Conservation (phyloP, 2,329 filamentous ascomycete species). For the Chaetomiaceae sp. region DNA sequence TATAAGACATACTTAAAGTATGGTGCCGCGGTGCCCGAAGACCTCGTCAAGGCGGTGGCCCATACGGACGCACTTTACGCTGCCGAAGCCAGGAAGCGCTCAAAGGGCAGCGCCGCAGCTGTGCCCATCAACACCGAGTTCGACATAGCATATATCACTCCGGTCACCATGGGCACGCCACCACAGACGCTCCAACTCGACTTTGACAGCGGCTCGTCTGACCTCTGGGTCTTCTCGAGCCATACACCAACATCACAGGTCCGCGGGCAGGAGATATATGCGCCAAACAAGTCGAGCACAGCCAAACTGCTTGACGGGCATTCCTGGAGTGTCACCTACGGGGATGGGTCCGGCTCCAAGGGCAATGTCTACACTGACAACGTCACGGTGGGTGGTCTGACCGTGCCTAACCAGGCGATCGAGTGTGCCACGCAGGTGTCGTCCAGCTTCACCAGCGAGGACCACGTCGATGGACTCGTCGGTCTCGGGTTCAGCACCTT, state of each 20-base stretch:
- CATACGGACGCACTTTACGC: conserved; percentile 18
- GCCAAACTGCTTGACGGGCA: conserved; percentile 34
- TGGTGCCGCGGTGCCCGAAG: conserved; percentile 31
- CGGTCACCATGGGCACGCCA: conserved; percentile 35
- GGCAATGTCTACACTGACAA: conserved; percentile 43
- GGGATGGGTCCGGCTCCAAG: conserved; percentile 39
- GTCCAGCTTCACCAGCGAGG: conserved; percentile 36
- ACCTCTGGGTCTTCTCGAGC: conserved; percentile 43
- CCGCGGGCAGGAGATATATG: conserved; percentile 39
- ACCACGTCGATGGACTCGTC: conserved; percentile 40
- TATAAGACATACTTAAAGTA: conserved; percentile 39
- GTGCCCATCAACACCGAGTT: conserved; percentile 28
- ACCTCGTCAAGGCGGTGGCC: conserved; percentile 30
- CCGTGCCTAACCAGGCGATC: conserved; percentile 39
- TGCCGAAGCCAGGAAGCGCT: conserved; percentile 9
- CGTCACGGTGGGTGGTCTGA: conserved; percentile 41
- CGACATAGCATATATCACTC: conserved; percentile 34
- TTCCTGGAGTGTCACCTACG: conserved; percentile 41
- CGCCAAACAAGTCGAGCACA: conserved; percentile 36
- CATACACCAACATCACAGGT: conserved; percentile 32
- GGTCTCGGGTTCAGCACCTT: conserved; percentile 42
- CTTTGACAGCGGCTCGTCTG: conserved; percentile 27
- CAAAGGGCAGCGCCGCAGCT: conserved; percentile 29
- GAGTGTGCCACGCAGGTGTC: conserved; percentile 42
- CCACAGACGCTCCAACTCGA: conserved; percentile 27